Percentiles rank a stretch among this genome's conserved stretches.
Conservation (phyloP, 176 grass and related monocot species). For the Luzula sylvatica region DNA sequence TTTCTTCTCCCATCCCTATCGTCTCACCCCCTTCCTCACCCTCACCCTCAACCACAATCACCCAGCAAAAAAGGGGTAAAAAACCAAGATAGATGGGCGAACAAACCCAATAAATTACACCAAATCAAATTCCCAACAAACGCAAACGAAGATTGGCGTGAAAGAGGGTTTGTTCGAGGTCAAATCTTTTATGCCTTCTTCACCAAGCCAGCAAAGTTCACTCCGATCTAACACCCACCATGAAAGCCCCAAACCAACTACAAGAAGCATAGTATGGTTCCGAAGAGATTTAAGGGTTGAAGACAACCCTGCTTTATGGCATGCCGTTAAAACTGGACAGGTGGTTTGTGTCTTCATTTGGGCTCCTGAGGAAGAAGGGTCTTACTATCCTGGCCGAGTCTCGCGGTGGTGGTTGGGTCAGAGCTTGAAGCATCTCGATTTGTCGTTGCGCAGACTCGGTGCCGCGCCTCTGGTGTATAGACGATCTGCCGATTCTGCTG, state of each 20-base stretch:
- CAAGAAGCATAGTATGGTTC: constrained; percentile 72
- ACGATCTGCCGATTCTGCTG: constrained; percentile 46
- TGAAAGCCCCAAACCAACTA: not conserved
- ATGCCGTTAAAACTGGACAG: constrained; percentile 34
- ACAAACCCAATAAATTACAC: not conserved
- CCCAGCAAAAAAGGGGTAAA: not conserved
- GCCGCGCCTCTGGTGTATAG: constrained; percentile 50
- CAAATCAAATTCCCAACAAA: not conserved
- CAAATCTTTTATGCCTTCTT: not conserved
- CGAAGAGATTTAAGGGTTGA: constrained; percentile 74
- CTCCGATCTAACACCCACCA: not conserved
- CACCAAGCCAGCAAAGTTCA: not conserved
- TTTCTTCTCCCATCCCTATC: not conserved
- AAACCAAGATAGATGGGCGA: not conserved
- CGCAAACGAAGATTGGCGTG: not conserved
- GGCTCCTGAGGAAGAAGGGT: constrained; percentile 78
- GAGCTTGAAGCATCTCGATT: constrained; percentile 63
- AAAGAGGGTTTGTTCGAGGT: not conserved
- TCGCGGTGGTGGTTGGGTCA: constrained; percentile 86
- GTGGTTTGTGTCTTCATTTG: constrained; percentile 73
- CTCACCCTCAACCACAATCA: constrained; percentile 7
- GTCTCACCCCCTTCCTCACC: not conserved
- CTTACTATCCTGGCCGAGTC: constrained; percentile 58
- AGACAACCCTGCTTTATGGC: constrained; percentile 68
- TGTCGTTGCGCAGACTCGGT: constrained; percentile 63